Conservation (phyloP, 768 basidiomycete species). For the Udeniomyces megalosporus region DNA sequence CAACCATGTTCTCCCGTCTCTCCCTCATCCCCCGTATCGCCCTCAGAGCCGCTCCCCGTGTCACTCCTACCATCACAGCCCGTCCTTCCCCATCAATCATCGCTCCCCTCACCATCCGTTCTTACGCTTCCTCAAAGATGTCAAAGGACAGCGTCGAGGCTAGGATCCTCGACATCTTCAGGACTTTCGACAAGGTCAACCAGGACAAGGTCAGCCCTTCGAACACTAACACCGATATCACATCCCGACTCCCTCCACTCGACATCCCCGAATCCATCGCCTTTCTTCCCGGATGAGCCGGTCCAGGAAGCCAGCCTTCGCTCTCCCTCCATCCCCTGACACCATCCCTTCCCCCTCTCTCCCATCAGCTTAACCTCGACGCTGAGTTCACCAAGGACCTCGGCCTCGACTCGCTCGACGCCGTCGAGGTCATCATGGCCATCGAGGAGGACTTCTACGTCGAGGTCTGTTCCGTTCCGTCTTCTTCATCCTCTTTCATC, state of each 20-base stretch:
- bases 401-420: constrained; percentile 85
- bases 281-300: not conserved
- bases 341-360: not conserved
- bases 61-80: no score
- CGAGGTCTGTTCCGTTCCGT: constrained; percentile 33
- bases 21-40: no score
- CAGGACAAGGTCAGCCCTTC: constrained; percentile 43
- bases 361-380: constrained; percentile 43
- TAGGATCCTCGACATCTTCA: constrained; percentile 66
- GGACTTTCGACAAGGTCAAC: constrained; percentile 79
- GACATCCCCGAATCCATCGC: not conserved
- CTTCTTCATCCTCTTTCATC: not conserved
- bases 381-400: constrained; percentile 65
- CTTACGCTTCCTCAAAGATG: no score
- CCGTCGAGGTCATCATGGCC: constrained; percentile 97
- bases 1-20: no score
- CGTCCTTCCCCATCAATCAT: no score
- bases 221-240: not conserved
- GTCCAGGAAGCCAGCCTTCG: not conserved
- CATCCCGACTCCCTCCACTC: not conserved
- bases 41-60: no score
- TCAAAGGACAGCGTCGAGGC: constrained; percentile 46
- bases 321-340: not conserved
- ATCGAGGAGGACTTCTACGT: constrained; percentile 98
- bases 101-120: no score